phyloP scores from a whole-genome alignment of 2,329 filamentous ascomycete genomes.

The Beauveria pseudobassiana region DNA sequence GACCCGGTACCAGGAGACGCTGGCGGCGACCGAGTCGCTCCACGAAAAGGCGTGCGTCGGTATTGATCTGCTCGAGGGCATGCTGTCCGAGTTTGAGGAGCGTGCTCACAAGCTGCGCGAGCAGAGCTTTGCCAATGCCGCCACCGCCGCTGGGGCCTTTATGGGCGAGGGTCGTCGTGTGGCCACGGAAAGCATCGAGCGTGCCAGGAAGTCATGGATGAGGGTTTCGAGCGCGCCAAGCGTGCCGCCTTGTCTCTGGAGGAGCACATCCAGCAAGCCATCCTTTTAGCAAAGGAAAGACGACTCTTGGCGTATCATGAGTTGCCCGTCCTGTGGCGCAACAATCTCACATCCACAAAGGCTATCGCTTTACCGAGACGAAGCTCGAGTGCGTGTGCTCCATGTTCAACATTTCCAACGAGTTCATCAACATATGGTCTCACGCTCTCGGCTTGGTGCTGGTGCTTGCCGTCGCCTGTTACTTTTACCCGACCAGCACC shows the following conservation, averaged over 20 bases:
- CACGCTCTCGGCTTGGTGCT: constrained; percentile 84
- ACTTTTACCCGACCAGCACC: constrained; percentile 84
- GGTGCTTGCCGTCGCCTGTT: constrained; percentile 83
- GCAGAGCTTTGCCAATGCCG: constrained; percentile 59
- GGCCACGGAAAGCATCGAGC: constrained; percentile 69
- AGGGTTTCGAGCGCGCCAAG: constrained; percentile 73
- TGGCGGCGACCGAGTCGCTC: constrained; percentile 76
- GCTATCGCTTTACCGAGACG: constrained; percentile 90
- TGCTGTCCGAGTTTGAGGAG: constrained; percentile 78
- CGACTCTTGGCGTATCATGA: constrained; percentile 86
- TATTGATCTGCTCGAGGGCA: constrained; percentile 76
- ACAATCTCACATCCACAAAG: constrained; percentile 86
- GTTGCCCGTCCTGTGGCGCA: constrained; percentile 82
- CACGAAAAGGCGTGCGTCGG: constrained; percentile 88
- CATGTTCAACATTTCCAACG: constrained; percentile 79
- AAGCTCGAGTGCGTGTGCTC: constrained; percentile 84
- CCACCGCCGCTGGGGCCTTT: constrained; percentile 62
- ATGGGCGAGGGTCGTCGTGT: constrained; percentile 74
- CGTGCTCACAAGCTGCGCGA: constrained; percentile 74
- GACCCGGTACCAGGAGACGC: constrained; percentile 74
- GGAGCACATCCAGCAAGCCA: constrained; percentile 74
- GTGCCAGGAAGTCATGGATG: constrained; percentile 72
- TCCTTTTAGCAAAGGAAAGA: constrained; percentile 65
- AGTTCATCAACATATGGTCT: constrained; percentile 97
- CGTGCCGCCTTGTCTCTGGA: constrained; percentile 76